Percentiles rank a stretch among this genome's conserved stretches.
phyloP scores from a whole-genome alignment of 805 yeast genomes.

The Wickerhamiella qilinensis region DNA sequence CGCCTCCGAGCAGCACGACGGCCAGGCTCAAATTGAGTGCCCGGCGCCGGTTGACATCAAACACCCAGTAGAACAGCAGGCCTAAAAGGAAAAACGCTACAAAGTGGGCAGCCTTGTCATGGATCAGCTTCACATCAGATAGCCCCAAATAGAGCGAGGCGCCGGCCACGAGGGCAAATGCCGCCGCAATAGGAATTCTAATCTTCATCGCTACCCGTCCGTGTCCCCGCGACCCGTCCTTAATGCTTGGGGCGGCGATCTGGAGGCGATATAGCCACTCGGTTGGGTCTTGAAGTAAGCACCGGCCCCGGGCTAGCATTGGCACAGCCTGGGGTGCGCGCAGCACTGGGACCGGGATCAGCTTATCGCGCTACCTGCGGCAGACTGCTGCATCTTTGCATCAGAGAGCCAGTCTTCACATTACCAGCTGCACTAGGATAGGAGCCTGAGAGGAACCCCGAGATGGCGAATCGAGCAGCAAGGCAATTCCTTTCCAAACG shows the following conservation, averaged over 20 bases:
- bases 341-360: no score
- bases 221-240: background rate
- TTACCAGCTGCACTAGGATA: no score
- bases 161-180: conserved; percentile 9
- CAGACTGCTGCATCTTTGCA: no score
- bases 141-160: conserved; percentile 15
- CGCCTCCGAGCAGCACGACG: conserved; percentile 22
- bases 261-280: no score
- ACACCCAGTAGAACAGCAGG: conserved; percentile 26
- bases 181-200: conserved; percentile 13
- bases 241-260: background rate
- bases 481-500: no score
- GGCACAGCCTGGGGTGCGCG: no score
- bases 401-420: no score
- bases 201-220: conserved; percentile 11
- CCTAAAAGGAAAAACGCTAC: conserved; percentile 23
- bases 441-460: no score
- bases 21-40: conserved; percentile 21
- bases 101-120: conserved; percentile 25
- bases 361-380: no score
- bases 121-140: conserved; percentile 22
- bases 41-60: conserved; percentile 24
- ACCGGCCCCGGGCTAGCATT: no score
- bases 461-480: no score
- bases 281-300: no score